These are phyloP conservation scores for Magnaporthiopsis rhizophila DNA, from an alignment of 2,329 filamentous ascomycete genomes.

Conservation along the genomic window DNA sequence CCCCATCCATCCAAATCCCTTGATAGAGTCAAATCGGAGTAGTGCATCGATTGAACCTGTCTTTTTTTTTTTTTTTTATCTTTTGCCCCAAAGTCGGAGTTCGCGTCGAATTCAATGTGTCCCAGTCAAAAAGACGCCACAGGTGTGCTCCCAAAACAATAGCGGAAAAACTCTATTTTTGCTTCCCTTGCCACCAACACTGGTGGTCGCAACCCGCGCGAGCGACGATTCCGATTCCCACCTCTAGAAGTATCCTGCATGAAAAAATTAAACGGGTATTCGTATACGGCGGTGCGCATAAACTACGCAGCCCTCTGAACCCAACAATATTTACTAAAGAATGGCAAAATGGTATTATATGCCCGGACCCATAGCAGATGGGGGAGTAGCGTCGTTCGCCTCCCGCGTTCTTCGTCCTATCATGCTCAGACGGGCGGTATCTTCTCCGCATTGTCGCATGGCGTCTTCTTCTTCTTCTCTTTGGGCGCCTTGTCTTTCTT, in stretches of 20 bases:
- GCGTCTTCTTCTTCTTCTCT: slow-evolving; percentile 19
- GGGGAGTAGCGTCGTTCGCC: background rate
- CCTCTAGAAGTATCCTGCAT: background rate
- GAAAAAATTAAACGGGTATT: background rate
- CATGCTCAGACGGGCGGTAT: slow-evolving; percentile 13
- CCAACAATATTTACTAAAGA: background rate
- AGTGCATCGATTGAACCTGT: too few relatives aligned
- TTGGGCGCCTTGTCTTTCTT: slow-evolving; percentile 43
- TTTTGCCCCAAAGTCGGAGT: background rate
- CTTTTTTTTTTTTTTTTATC: background rate
- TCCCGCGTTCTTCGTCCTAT: background rate
- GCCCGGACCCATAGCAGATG: background rate
- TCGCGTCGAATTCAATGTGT: background rate
- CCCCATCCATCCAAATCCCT: background rate
- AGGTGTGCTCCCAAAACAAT: background rate
- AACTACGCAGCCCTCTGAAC: background rate
- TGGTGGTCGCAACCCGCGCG: too few relatives aligned
- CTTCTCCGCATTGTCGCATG: slow-evolving; percentile 6
- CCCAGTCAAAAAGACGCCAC: background rate
- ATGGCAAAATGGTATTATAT: background rate
- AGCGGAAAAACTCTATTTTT: background rate
- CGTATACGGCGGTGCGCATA: background rate
- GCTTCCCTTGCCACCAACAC: background rate
- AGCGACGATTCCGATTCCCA: background rate
- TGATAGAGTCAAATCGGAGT: background rate